Evolutionary conservation across 139 green algal genomes (phyloP).

Genomic region (Coccomyxa sp.): DNA sequence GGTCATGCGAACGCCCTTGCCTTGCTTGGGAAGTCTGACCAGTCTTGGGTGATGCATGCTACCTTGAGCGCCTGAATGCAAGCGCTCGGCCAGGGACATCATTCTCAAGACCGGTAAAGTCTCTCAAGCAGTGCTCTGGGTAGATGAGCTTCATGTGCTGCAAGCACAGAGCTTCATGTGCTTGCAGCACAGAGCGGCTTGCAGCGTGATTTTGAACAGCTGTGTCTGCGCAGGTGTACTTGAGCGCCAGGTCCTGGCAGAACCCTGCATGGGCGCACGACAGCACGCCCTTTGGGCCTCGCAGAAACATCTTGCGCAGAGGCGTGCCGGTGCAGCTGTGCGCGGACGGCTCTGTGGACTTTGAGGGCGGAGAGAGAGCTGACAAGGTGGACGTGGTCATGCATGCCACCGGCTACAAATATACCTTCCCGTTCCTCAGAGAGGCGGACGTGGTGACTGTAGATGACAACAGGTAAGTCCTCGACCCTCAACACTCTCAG

Average conservation of each 20-base stretch:
- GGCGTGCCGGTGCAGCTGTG: slow-evolving; percentile 16
- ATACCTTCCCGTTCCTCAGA: slow-evolving; percentile 60
- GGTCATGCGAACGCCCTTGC: no score
- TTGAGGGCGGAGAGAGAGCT: slow-evolving; percentile 30
- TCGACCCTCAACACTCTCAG: neutral
- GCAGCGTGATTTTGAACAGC: neutral
- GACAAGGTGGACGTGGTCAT: slow-evolving; percentile 47
- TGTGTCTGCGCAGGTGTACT: slow-evolving; percentile 35
- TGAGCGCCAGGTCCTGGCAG: slow-evolving; percentile 50
- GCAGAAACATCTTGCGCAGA: slow-evolving; percentile 25
- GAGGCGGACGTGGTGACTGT: slow-evolving; percentile 20
- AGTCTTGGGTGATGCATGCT: no score
- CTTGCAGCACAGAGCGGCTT: neutral
- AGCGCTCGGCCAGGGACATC: no score
- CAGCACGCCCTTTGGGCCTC: slow-evolving; percentile 6
- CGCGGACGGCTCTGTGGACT: slow-evolving; percentile 34
- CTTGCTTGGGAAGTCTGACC: no score
- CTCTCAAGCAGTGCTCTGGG: no score
- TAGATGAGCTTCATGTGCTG: no score
- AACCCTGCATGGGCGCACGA: slow-evolving; percentile 25
- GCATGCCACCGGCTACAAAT: slow-evolving; percentile 60
- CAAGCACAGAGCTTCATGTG: neutral
- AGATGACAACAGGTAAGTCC: slow-evolving; percentile 36
- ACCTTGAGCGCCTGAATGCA: no score
- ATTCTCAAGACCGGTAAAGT: no score